A percentile compares a stretch with the other conserved stretches of the same genome.
These are phyloP conservation scores for Huntiella decipiens DNA, from an alignment of 2,329 filamentous ascomycete genomes.

Conservation along the genomic window DNA sequence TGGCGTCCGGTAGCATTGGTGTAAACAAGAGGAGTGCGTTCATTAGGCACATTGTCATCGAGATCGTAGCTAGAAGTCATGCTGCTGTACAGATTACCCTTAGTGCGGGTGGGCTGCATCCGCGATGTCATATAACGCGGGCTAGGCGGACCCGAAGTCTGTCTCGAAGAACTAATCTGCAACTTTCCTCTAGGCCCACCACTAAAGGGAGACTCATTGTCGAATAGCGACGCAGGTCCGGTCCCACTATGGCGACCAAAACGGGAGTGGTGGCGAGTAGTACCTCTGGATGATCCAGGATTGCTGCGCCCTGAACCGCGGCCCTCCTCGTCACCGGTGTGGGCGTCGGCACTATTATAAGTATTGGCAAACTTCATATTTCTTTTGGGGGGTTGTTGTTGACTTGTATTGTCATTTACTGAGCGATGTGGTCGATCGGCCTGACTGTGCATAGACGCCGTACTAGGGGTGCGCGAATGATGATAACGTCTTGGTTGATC, in stretches of 20 bases:
- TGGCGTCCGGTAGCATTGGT: conserved; percentile 16
- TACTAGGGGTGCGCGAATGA: conserved; percentile 87
- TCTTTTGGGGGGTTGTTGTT: conserved; percentile 40
- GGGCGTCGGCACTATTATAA: conserved; percentile 40
- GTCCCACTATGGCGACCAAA: conserved; percentile 38
- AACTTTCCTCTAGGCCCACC: conserved; percentile 46
- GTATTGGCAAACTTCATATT: conserved; percentile 93
- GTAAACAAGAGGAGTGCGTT: conserved; percentile 65
- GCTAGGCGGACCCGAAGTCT: conserved; percentile 50
- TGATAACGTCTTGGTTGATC: conserved; percentile 59
- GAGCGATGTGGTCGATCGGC: conserved; percentile 40
- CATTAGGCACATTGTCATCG: conserved; percentile 65
- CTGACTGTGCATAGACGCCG: conserved; percentile 64
- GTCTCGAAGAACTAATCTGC: conserved; percentile 34
- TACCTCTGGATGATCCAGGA: conserved; percentile 43
- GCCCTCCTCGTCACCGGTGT: conserved; percentile 43
- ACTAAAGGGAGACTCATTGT: conserved; percentile 61
- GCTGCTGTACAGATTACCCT: conserved; percentile 37
- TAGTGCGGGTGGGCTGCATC: conserved; percentile 19
- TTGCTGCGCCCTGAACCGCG: conserved; percentile 42
- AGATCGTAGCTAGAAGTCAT: conserved; percentile 54
- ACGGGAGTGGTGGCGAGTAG: conserved; percentile 56
- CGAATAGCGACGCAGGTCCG: conserved; percentile 51
- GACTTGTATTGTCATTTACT: conserved; percentile 30
- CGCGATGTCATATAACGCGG: conserved; percentile 33